These are phyloP conservation scores for Aspergillus funiculosus DNA, from an alignment of 495 filamentous ascomycete genomes.

Conservation along the genomic window DNA sequence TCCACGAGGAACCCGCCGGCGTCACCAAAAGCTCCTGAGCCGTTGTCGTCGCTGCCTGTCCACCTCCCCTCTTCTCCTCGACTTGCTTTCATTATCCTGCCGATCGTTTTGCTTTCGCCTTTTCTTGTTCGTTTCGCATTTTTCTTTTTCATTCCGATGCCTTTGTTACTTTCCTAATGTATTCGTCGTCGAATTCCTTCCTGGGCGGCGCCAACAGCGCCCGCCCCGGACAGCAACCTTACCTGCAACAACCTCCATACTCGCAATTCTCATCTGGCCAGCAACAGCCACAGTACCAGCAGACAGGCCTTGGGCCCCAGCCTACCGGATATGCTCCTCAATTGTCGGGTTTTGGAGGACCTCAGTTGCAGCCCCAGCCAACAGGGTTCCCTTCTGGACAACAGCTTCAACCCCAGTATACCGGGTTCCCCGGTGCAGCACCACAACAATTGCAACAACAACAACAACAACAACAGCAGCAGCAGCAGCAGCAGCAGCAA, in stretches of 20 bases:
- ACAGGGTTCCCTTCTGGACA: constrained; percentile 54
- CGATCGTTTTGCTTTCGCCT: constrained; percentile 10
- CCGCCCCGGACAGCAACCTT: constrained; percentile 60
- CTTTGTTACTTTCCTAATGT: constrained; percentile 54
- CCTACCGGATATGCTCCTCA: constrained; percentile 50
- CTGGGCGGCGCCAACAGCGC: constrained; percentile 68
- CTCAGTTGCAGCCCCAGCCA: constrained; percentile 49
- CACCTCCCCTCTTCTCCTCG: background rate
- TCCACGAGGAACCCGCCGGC: constrained; percentile 12
- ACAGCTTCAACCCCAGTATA: constrained; percentile 59
- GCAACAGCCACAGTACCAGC: constrained; percentile 54
- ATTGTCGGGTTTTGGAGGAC: constrained; percentile 47
- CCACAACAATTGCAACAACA: constrained; percentile 35
- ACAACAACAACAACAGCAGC: constrained; percentile 23
- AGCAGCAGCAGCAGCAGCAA: constrained; percentile 17
- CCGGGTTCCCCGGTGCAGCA: constrained; percentile 46
- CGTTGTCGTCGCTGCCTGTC: constrained; percentile 8
- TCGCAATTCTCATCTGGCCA: constrained; percentile 45
- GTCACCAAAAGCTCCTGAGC: constrained; percentile 16
- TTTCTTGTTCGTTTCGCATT: constrained; percentile 12
- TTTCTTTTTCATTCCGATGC: constrained; percentile 27
- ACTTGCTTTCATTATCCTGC: constrained; percentile 11
- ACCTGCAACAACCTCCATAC: constrained; percentile 44
- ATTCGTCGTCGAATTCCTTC: constrained; percentile 79
- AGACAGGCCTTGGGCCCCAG: constrained; percentile 47